A percentile compares a stretch with the other conserved stretches of the same genome.
These are phyloP conservation scores for Setaria viridis DNA, from an alignment of 202 grass and related monocot species.

Conservation along the genomic window DNA sequence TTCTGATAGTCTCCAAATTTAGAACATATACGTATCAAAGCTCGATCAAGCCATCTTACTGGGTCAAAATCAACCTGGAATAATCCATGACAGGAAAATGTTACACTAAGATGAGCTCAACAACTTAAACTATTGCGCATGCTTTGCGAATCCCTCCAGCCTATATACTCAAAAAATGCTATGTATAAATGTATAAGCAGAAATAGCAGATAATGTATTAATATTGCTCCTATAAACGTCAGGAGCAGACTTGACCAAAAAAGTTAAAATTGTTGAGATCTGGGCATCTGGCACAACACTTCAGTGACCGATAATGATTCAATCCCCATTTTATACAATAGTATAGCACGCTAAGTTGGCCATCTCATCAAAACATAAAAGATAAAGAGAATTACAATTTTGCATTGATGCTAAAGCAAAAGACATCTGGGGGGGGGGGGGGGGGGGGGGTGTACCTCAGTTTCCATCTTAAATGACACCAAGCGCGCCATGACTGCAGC, in stretches of 20 bases:
- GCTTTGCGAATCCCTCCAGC: slow-evolving; percentile 1
- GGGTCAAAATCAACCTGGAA: slow-evolving; percentile 94
- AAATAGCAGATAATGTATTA: not conserved
- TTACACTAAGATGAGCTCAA: slow-evolving; percentile 42
- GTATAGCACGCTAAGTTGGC: not conserved
- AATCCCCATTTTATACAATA: not conserved
- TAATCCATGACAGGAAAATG: slow-evolving; percentile 31
- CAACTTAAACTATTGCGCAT: not conserved
- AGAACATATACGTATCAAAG: slow-evolving; percentile 82
- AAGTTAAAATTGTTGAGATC: not conserved
- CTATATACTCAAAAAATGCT: not conserved
- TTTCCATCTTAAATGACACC: slow-evolving; percentile 95
- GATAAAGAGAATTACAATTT: slow-evolving; percentile 5
- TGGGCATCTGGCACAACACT: not conserved
- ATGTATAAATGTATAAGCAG: slow-evolving; percentile 28
- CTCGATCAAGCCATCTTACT: slow-evolving; percentile 93
- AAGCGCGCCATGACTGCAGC: slow-evolving; percentile 85
- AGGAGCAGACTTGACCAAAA: not conserved
- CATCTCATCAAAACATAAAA: slow-evolving; percentile 20
- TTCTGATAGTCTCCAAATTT: slow-evolving; percentile 98
- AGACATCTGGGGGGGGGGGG: not conserved
- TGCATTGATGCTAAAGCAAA: slow-evolving; percentile 10
- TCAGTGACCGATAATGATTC: not conserved
- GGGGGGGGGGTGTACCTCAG: slow-evolving; percentile 58
- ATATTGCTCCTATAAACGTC: not conserved